A percentile compares a stretch with the other conserved stretches of the same genome.
Conservation (phyloP, 495 filamentous ascomycete species). For the Penicillium verhagenii region DNA sequence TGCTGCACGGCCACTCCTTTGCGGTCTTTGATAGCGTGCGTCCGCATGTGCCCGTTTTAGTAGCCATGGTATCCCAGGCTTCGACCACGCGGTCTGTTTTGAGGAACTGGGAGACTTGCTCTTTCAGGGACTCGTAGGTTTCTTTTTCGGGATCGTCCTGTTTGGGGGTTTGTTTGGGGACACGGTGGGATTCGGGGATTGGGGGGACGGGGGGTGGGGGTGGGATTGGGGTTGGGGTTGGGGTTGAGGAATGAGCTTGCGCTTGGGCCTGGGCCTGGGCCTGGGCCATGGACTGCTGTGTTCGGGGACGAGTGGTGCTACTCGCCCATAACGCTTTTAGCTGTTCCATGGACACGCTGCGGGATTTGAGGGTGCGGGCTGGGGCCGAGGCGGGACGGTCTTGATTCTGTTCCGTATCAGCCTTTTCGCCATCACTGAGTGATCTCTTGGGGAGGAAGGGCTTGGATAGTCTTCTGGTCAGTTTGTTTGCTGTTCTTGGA, state of each 20-base stretch:
- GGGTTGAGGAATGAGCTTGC: too few relatives aligned
- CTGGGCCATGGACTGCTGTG: constrained; percentile 14
- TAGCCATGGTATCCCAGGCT: constrained; percentile 34
- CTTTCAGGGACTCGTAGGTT: constrained; percentile 32
- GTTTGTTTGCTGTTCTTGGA: constrained; percentile 22
- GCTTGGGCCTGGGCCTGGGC: too few relatives aligned
- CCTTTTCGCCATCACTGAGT: constrained; percentile 15
- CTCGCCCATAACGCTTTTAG: constrained; percentile 22
- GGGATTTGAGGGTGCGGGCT: constrained; percentile 25
- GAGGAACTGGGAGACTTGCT: constrained; percentile 39
- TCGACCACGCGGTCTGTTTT: constrained; percentile 43
- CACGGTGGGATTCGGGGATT: neutral
- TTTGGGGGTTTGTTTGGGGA: constrained; percentile 4
- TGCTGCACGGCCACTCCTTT: constrained; percentile 36
- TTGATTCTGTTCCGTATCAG: constrained; percentile 5
- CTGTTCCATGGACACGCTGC: constrained; percentile 31
- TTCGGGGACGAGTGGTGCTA: constrained; percentile 15
- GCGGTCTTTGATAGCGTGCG: constrained; percentile 10
- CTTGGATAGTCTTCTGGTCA: constrained; percentile 31
- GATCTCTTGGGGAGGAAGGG: constrained; percentile 28
- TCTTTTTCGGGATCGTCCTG: constrained; percentile 4
- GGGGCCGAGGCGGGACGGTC: constrained; percentile 31
- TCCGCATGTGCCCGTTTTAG: constrained; percentile 15
- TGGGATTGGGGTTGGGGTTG: too few relatives aligned
- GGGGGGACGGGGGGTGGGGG: neutral